Base-by-base conservation (phyloP, 805 yeast species). In the Yarrowia sp. region DNA sequence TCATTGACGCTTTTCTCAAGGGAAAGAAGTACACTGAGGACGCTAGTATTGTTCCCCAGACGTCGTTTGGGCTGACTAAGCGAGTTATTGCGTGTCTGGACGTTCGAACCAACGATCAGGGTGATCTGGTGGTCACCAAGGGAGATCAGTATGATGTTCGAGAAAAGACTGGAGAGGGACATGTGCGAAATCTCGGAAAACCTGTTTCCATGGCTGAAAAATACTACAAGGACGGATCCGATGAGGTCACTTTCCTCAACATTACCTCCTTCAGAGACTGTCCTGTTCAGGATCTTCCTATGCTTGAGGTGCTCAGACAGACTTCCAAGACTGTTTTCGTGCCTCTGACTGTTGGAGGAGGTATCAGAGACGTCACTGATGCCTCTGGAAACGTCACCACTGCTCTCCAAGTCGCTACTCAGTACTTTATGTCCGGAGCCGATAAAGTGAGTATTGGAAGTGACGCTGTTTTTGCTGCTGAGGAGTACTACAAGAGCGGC, bases 141-240 rank as follows among this genome's bases (percentile, higher is more conserved):
- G 99, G 99, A 65, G 99, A 95, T 73, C 99, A 95, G 75, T 95
- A 95, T 74, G 97, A 95, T 76, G 99, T 95, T 1, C 85, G 99
- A 69, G 98, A 92, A 72, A 87, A 87, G 70, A 72, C 77, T 11
- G 68, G 68, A n/a, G 70, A 70, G 13, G 68, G 68, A 8, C 84
- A 84, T 68, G 98, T 95, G 32, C 84, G 98, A 74, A 95, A 95
- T 74, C 79, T 95, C 66, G 99, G 99, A 15, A 95, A 96, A 75
- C 99, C 99, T 1, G 97, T 95, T 0, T 90, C 90, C 72, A 79
- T 95, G 75, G 99, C 99, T 1, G 88, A 91, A 69, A 86, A 86
- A 71, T 95, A 95, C 74, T 95, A 90, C 72, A 77, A 81, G 42
- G 98, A 95, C 77, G 99, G 99, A 33, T 98, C 99, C 0, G 99